Conservation (phyloP, 2,329 filamentous ascomycete genomes). For the Penicillium glabrum region DNA sequence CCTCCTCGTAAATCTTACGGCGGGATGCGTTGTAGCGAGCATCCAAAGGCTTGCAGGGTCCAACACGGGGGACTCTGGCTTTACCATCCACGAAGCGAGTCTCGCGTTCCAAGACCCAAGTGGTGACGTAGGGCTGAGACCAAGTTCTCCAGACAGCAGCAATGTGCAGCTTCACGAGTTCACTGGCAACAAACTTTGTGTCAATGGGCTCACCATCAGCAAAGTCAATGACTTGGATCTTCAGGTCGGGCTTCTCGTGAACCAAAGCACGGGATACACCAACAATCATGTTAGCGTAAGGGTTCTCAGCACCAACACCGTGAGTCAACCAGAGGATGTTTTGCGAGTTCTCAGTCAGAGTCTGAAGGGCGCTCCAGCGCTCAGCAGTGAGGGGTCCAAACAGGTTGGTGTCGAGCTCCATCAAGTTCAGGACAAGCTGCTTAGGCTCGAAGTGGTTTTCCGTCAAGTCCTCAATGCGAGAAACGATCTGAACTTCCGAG, state of each 20-base stretch:
- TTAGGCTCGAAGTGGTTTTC: not conserved
- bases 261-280: not conserved
- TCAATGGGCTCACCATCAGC: not conserved
- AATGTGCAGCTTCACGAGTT: not conserved
- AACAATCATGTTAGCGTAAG: constrained; percentile 1
- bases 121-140: not conserved
- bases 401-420: not conserved
- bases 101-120: not conserved
- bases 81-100: not conserved
- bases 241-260: not conserved
- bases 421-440: not conserved
- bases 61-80: not conserved
- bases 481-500: not conserved
- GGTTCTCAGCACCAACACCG: not conserved
- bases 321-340: constrained; percentile 3
- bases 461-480: not conserved
- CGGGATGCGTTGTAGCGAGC: not conserved
- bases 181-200: not conserved
- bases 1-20: not conserved
- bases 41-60: not conserved
- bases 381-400: not conserved
- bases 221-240: not conserved
- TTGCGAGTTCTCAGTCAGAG: not conserved
- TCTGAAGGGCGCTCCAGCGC: not conserved
- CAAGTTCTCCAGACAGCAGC: not conserved